Evolutionary conservation across 2,329 filamentous ascomycete genomes (phyloP).

Genomic region (Penicillium sp.): DNA sequence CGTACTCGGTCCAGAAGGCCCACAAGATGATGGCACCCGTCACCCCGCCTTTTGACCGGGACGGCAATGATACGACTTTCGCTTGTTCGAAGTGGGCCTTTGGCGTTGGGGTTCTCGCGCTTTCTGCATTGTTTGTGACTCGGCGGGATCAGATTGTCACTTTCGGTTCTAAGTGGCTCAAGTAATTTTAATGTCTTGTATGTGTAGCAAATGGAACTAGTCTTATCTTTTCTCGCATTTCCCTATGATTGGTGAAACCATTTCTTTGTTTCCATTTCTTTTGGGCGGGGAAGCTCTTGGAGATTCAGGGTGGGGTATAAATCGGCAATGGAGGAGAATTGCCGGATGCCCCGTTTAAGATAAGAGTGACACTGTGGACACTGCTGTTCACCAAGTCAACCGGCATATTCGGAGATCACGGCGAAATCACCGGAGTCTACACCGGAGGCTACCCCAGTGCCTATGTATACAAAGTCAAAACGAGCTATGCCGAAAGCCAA

Average conservation of each 20-base stretch:
- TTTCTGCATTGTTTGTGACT: conserved; percentile 5
- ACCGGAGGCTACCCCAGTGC: background rate
- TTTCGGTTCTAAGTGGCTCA: conserved; percentile 1
- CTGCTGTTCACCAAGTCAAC: background rate
- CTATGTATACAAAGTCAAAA: background rate
- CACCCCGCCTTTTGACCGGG: conserved; percentile 18
- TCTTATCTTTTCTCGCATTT: background rate
- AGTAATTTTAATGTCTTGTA: background rate
- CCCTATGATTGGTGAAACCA: background rate
- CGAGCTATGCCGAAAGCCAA: background rate
- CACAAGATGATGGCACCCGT: conserved; percentile 9
- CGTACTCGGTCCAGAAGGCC: conserved; percentile 17
- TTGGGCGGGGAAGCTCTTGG: background rate
- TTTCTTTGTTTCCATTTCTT: background rate
- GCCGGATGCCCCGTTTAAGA: background rate
- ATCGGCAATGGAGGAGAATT: background rate
- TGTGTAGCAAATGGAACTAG: background rate
- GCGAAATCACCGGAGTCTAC: background rate
- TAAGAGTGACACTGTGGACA: background rate
- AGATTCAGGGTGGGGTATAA: background rate
- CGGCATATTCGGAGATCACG: conserved; percentile 1
- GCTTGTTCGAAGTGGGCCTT: conserved; percentile 11
- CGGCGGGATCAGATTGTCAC: background rate
- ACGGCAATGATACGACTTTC: conserved; percentile 14
- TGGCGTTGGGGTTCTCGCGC: conserved; percentile 11